A percentile compares a stretch with the other conserved stretches of the same genome.
These are phyloP conservation scores for Glycine tomentella DNA, from an alignment of 306 rosid genomes.

Conservation along the genomic window DNA sequence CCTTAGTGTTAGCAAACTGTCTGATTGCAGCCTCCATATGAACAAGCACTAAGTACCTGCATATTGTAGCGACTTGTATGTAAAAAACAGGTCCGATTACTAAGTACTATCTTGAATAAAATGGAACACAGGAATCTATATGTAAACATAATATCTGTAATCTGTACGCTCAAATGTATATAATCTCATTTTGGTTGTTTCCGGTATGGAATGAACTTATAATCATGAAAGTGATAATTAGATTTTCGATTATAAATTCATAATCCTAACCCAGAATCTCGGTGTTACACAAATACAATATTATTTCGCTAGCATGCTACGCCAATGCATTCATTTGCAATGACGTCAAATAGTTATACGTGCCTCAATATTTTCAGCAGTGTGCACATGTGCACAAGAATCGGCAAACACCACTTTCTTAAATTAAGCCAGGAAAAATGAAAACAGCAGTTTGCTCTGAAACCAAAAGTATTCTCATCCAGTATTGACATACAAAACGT, in stretches of 20 bases:
- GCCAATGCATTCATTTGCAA: not conserved
- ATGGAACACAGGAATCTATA: too few relatives aligned
- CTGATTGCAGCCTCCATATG: not conserved
- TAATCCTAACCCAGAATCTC: not conserved
- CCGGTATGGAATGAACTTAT: too few relatives aligned
- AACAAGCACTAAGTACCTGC: not conserved
- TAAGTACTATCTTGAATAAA: too few relatives aligned
- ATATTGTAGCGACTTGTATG: not conserved
- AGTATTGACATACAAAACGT: conserved; percentile 46
- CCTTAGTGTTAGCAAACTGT: too few relatives aligned
- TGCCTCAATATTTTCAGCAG: conserved; percentile 33
- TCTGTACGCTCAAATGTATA: too few relatives aligned
- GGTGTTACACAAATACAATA: not conserved
- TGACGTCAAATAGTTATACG: not conserved
- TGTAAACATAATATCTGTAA: too few relatives aligned
- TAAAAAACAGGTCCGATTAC: too few relatives aligned
- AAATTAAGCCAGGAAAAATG: conserved; percentile 35
- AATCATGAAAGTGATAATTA: too few relatives aligned
- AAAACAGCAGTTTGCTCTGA: conserved; percentile 43
- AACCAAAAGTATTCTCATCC: conserved; percentile 42
- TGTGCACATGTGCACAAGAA: conserved; percentile 17
- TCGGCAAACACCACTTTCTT: conserved; percentile 44
- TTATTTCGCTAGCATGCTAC: conserved; percentile 12
- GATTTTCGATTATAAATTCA: too few relatives aligned
- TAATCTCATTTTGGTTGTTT: too few relatives aligned